These are phyloP conservation scores for Saccharomycopsis lassenensis DNA, from an alignment of 805 yeast genomes.

Conservation along the genomic window DNA sequence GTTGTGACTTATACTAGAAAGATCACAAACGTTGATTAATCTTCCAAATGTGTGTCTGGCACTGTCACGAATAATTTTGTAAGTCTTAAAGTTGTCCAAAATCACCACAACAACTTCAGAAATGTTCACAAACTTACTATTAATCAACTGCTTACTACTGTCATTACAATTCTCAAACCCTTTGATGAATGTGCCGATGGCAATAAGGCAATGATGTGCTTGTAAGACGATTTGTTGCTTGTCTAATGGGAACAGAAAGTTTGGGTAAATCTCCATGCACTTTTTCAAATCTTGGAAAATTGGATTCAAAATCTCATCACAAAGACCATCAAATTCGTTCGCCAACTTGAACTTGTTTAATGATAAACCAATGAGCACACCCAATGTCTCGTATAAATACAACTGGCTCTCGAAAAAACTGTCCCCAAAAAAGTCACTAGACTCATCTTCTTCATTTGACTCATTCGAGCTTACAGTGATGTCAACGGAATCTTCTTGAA, in stretches of 20 bases:
- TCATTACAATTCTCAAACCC: constrained; percentile 53
- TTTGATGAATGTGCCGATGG: constrained; percentile 81
- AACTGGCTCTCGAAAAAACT: constrained; percentile 68
- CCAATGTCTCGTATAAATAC: constrained; percentile 77
- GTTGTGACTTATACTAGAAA: constrained; percentile 34
- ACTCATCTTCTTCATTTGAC: constrained; percentile 42
- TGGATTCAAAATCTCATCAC: constrained; percentile 65
- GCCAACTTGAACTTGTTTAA: constrained; percentile 26
- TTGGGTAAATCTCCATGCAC: constrained; percentile 39
- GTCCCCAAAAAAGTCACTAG: constrained; percentile 35
- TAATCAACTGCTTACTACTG: constrained; percentile 17
- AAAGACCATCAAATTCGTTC: constrained; percentile 24
- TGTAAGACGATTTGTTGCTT: constrained; percentile 46
- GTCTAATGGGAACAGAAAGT: constrained; percentile 24
- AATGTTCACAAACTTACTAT: constrained; percentile 49
- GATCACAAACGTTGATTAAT: constrained; percentile 64
- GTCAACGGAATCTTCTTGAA: constrained; percentile 20
- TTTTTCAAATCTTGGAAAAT: constrained; percentile 60
- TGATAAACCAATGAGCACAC: constrained; percentile 49
- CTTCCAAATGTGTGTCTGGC: constrained; percentile 82
- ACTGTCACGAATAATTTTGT: constrained; percentile 70
- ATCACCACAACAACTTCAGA: constrained; percentile 80
- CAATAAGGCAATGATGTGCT: constrained; percentile 78
- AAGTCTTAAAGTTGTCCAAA: constrained; percentile 58
- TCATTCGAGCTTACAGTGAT: constrained; percentile 21